Evolutionary conservation across 2,329 filamentous ascomycete genomes (phyloP).

Genomic region (Penicillium occitanis): DNA sequence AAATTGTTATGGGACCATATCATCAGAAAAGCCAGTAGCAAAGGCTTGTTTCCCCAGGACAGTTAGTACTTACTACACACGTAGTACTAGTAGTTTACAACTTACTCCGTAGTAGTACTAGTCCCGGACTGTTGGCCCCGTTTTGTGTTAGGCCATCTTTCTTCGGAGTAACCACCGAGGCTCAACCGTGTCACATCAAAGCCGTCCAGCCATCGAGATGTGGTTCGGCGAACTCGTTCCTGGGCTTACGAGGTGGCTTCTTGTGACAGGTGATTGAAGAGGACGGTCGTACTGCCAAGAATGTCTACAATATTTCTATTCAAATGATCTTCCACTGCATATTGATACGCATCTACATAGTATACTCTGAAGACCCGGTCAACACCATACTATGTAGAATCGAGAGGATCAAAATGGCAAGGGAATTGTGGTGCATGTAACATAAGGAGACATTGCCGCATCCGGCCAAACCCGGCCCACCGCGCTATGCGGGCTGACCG

Average conservation of each 20-base stretch:
- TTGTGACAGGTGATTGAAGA: not conserved
- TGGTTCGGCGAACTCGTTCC: not conserved
- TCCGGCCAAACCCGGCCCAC: not conserved
- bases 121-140: not conserved
- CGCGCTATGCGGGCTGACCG: not conserved
- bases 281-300: not conserved
- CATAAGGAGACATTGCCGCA: slow-evolving; percentile 6
- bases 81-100: no score
- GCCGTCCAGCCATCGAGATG: not conserved
- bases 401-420: not conserved
- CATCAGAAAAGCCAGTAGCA: slow-evolving; percentile 3
- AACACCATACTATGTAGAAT: not conserved
- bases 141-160: not conserved
- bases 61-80: not conserved
- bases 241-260: not conserved
- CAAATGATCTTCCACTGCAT: not conserved
- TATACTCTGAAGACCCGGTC: not conserved
- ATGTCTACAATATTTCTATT: no score
- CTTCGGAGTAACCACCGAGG: not conserved
- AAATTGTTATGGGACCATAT: not conserved
- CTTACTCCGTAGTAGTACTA: not conserved
- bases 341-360: not conserved
- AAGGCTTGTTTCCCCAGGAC: slow-evolving; percentile 1
- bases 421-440: not conserved
- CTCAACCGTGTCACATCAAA: not conserved